phyloP scores from a whole-genome alignment of 495 filamentous ascomycete species.

The Pyrenula massariospora region DNA sequence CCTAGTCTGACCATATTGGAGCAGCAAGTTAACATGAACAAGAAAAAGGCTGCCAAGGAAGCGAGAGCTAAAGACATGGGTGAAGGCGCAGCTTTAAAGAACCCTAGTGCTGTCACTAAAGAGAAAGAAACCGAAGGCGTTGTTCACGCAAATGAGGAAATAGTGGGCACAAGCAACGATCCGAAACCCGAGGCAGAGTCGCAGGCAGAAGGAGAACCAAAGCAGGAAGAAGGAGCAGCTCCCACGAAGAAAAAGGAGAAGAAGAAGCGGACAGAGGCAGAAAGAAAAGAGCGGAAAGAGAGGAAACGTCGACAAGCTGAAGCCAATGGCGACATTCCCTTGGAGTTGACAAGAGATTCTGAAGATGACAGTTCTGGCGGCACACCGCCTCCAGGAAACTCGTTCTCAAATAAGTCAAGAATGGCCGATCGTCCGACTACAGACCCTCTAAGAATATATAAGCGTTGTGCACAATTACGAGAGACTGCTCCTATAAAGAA shows the following conservation, averaged over 20 bases:
- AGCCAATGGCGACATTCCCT: slow-evolving; percentile 68
- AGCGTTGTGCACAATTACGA: slow-evolving; percentile 84
- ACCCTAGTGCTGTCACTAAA: slow-evolving; percentile 39
- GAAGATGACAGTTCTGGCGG: slow-evolving; percentile 30
- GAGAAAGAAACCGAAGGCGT: slow-evolving; percentile 43
- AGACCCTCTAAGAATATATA: slow-evolving; percentile 85
- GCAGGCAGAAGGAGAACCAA: slow-evolving; percentile 11
- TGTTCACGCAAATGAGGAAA: slow-evolving; percentile 31
- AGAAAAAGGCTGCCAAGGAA: slow-evolving; percentile 28
- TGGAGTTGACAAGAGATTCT: slow-evolving; percentile 57
- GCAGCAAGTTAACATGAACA: slow-evolving; percentile 16
- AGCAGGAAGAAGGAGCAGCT: slow-evolving; percentile 22
- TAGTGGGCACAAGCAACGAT: slow-evolving; percentile 1
- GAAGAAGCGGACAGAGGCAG: slow-evolving; percentile 82
- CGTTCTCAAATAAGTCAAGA: slow-evolving; percentile 21
- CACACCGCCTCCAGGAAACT: slow-evolving; percentile 10
- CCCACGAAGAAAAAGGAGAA: slow-evolving; percentile 70
- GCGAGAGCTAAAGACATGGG: slow-evolving; percentile 52
- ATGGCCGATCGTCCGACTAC: slow-evolving; percentile 67
- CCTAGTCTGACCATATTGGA: slow-evolving; percentile 13
- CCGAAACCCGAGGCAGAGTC: slow-evolving; percentile 6
- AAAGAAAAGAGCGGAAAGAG: slow-evolving; percentile 77
- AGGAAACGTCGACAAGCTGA: slow-evolving; percentile 67
- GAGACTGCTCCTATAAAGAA: slow-evolving; percentile 84
- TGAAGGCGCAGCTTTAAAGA: slow-evolving; percentile 57